Base-by-base conservation (phyloP, 1,284 basidiomycete species). In the Ustilago esculenta region DNA sequence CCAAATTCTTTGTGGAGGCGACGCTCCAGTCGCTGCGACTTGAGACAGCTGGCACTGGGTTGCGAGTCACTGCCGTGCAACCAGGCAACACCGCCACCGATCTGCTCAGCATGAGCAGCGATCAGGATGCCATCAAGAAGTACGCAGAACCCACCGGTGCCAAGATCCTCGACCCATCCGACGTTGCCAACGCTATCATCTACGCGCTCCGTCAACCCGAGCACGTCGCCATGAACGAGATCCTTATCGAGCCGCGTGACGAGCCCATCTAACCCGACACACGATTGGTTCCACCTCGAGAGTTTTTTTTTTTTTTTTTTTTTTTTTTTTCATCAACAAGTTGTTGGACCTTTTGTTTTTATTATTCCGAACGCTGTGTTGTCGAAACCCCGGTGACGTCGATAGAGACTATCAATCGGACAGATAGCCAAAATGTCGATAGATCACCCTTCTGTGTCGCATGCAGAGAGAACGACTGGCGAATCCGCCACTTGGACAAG, bases 1-100 rank as follows among this genome's bases (percentile, higher is more conserved):
- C 72, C 48, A 81, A 81, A 41, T 80, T 80, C 48, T 81, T 81
- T 33, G 79, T 81, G 43, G 79, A 81, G 47, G 76, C 79, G 1
- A 79, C 79, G 17, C 58, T 81, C 25, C 79, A 81, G 50, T 58
- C 75, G 17, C 42, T 81, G 14, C 75, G 79, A 5, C 51, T 81
- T 36, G 79, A 81, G 51, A 81, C 79, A 4, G 79, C 76, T 3
- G 73, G 64, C 9, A 73, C 55, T 3, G 79, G 79, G 0, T 40
- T 81, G 42, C 44, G 77, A 6, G 78, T 81, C 8, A 81, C 79
- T 0, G 54, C 53, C 21, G 59, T 81, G 4, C 79, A 81, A 45
- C 79, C 79, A 8, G 79, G 79, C 18, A 81, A 81, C 40, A 73
- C 72, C 2, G 75, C 75, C 0, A 81, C 79, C 0, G 79, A 80